Evolutionary conservation across 768 basidiomycete species (phyloP).

Genomic region (Fomitopsis serialis): DNA sequence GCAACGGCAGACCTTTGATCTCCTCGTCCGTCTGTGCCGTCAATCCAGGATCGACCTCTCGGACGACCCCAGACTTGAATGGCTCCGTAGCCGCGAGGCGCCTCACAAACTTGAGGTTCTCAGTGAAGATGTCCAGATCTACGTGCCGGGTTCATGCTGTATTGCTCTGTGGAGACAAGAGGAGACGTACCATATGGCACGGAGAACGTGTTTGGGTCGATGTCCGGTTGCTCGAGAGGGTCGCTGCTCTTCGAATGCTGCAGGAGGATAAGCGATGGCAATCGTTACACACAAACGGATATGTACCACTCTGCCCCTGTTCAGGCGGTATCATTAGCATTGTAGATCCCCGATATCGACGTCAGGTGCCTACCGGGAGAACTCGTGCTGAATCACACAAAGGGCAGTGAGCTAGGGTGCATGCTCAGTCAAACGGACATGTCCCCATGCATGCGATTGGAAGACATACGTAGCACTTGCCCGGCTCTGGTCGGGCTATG

Average conservation of each 20-base stretch:
- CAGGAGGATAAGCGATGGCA: not conserved
- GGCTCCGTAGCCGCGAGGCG: constrained; percentile 11
- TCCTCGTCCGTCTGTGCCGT: not conserved
- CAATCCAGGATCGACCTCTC: not conserved
- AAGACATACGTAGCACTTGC: not conserved
- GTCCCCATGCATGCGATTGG: not conserved
- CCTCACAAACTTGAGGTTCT: constrained; percentile 21
- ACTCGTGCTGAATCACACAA: constrained; percentile 13
- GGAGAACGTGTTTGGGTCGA: constrained; percentile 25
- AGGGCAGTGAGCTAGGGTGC: not conserved
- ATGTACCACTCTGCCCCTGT: constrained; percentile 24
- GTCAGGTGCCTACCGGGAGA: constrained; percentile 12
- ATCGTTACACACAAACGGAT: not conserved
- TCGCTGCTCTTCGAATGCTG: constrained; percentile 20
- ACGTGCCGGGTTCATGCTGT: not conserved
- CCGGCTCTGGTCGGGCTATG: not conserved
- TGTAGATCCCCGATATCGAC: too few species aligned
- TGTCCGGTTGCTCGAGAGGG: constrained; percentile 16
- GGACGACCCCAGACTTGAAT: constrained; percentile 5
- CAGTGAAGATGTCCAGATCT: constrained; percentile 21
- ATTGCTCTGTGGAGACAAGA: not conserved
- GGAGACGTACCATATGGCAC: constrained; percentile 9
- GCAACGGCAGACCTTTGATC: not conserved
- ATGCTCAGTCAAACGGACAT: not conserved
- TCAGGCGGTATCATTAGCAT: not conserved